Percentiles rank a stretch among this genome's conserved stretches.
Conservation (phyloP, 257 asterid genomes). For the Striga asiatica region DNA sequence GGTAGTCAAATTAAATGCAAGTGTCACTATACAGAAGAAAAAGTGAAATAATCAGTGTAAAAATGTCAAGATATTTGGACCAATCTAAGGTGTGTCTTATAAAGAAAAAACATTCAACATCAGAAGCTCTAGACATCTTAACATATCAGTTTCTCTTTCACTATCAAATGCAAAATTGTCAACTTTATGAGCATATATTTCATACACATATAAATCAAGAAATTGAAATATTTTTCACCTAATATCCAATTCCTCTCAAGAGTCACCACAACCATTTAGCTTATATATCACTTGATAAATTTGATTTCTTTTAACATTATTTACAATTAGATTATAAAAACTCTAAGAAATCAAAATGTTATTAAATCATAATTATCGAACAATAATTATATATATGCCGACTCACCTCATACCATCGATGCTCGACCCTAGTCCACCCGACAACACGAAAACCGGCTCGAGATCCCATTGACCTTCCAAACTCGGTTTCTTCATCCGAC, state of each 20-base stretch:
- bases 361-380: not conserved
- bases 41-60: not conserved
- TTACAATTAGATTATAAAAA: no score
- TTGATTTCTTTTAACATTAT: no score
- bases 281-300: no score
- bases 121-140: not conserved
- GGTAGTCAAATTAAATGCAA: not conserved
- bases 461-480: conserved; percentile 60
- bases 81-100: not conserved
- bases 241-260: no score
- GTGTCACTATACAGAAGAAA: no score
- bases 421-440: conserved; percentile 51
- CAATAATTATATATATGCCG: not conserved
- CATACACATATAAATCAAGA: not conserved
- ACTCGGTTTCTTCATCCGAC: conserved; percentile 61
- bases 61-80: not conserved
- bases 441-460: conserved; percentile 50
- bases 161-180: not conserved
- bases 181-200: not conserved
- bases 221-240: no score
- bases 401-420: conserved; percentile 50
- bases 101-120: not conserved
- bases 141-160: not conserved
- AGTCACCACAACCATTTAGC: no score
- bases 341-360: no score